Base-by-base conservation (phyloP, 352 stramenopile species). In the Phytophthora vignae region DNA sequence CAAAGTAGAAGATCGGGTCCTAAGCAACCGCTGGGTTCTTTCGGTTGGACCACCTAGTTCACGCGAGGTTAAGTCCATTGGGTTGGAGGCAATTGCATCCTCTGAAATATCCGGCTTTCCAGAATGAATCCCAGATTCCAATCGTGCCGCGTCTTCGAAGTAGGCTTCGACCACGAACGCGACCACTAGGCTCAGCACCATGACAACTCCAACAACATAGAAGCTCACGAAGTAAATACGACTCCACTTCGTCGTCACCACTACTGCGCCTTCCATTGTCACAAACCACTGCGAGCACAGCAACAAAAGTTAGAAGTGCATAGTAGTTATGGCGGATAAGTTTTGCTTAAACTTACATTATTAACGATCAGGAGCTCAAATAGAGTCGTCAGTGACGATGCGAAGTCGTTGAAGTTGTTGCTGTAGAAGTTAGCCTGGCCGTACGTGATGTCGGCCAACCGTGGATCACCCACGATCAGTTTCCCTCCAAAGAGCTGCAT, bases 401-500 rank as follows among this genome's bases (percentile, higher is more conserved):
- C 66, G 57, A 90, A 82, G 63, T 92, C 85, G 74, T 95, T 92
- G 58, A 94, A 95, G 67, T 94, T 95, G 78, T 92, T 90, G 60
- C 79, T 72, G 53, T 82, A 87, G 56, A 91, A 95, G 44, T 87
- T 83, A 4, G 60, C 64, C 4, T 77, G 70, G 3, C 77, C 82
- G 55, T 84, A 95, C 12, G 77, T 64, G 52, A 78, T 87, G 7
- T 53, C 60, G 0, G 65, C 67, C 22, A 93, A 67, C 0, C 58
- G 42, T 10, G 69, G 60, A 15, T 90, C 76, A 22, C 77, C 76
- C 14, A 81, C 66, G 2, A 74, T 48, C 31, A 96, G 79, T 29
- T 81, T 82, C 0, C 82, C 86, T 42, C 83, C 83, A 70, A 91
- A 96, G 4, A 92, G 27, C 22, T 90, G 71, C 25, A 90, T 85